Base-by-base conservation (phyloP, 2,329 filamentous ascomycete species). In the Aspergillus quadricinctus region DNA sequence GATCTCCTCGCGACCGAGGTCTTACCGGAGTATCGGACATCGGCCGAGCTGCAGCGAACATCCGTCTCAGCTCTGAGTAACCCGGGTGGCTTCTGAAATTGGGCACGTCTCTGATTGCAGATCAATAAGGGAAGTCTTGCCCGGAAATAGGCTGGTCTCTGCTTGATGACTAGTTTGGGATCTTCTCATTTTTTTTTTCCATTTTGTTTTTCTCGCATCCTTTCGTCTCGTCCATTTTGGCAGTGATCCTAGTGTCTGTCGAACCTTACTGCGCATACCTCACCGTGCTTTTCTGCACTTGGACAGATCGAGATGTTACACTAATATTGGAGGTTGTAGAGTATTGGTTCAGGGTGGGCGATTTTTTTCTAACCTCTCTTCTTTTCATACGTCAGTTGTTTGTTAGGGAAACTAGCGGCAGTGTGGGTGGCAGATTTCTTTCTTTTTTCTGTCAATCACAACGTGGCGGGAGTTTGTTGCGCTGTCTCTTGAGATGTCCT, bases 21-120 rank as follows among this genome's bases (percentile, higher is more conserved):
- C 19, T 45, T 66, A 29, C 35, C 62, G 8, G 64, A 62, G 45
- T 69, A 65, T 60, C 57, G 48, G 21, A 10, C 54, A 56, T 50
- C 61, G 51, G n/a, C 49, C 37, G 64, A 61, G 41, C 50, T 62
- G 19, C 64, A 68, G 49, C 63, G 64, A 17, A 52, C 66, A 27
- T 57, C 64, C n/a, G 57, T 67, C 49, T 62, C 63, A 25, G 60
- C 66, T 41, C 49, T 69, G 50, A 62, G 61, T 49, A 64, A 67
- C 57, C 62, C 64, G 2, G 59, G 59, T 14, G 59, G 58, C 29
- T 55, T 59, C 41, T 61, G 29, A 49, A 49, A 41, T 50, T n/a
- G 40, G 49, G 11, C 43, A n/a, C 31, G 11, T 53, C 25, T n/a
- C 29, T 31, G 23, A 37, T 49, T 35, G 45, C 45, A 40, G 35